Evolutionary conservation across 1,284 basidiomycete species (phyloP), one percentile per base, ranked within the genome.

Genomic region (Agroathelia rolfsii): DNA sequence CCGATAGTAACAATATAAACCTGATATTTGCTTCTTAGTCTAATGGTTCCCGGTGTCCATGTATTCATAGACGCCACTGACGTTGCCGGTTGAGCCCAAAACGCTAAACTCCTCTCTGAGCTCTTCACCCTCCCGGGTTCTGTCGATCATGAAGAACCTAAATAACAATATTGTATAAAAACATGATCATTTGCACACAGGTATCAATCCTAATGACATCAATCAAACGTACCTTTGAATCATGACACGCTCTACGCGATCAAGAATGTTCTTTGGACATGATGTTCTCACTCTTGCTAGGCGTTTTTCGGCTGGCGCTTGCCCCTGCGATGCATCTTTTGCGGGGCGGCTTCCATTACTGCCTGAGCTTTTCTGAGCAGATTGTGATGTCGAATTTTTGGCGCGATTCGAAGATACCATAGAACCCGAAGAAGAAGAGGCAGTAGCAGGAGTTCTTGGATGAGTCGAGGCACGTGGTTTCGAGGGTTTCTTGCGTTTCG

Each of bases 1-100:
- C 68, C 66, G 28, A 84, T 72, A 1, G 57, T 56, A 3, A 83
- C 76, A 1, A 68, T 76, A 45, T 85, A 83, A 2, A 81, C 72
- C 75, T 79, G 38, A 10, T 34, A 38, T 17, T 11, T 14, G 16
- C 9, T 30, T 17, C 11, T 27, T 9, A 30, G 14, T 36, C n/a
- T 12, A 29, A 13, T 3, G 18, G 4, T 23, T 16, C 25, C n/a
- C 15, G n/a, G n/a, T n/a, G n/a, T n/a, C n/a, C n/a, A n/a, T n/a
- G n/a, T 25, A 6, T 29, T 26, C 30, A 24, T n/a, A n/a, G n/a
- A n/a, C 11, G 9, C 4, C 13, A 53, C 62, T 24, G 22, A 76
- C 77, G 51, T 82, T 82, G n/a, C 77, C 78, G 0, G 78, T 83
- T 3, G 75, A 77, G 1, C 81, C 81, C 6, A 82, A 56, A 8